Evolutionary conservation across 441 rosid species (phyloP), one percentile per base, ranked within the genome.

Genomic region (Adansonia gregorii): DNA sequence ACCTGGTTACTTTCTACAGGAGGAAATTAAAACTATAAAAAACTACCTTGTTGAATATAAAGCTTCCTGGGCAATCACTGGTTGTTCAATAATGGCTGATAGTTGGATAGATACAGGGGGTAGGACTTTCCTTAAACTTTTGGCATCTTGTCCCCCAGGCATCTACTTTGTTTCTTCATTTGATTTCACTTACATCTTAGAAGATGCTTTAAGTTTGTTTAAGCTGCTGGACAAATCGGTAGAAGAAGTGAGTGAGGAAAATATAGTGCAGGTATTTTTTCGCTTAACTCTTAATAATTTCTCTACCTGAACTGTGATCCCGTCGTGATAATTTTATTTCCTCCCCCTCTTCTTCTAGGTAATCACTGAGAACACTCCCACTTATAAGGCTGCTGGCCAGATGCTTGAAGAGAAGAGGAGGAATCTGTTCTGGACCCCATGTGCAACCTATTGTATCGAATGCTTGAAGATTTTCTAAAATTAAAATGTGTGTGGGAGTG

Each of bases 361-460:
- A 74, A 87, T 95, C 82, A 93, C 97, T 20, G 85, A 85, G 84
- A 90, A 90, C 86, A 90, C 90, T 15, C 76, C 79, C 48, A 79
- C 86, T 76, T 95, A 83, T 76, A 89, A 83, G 82, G 83, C 89
- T 64, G 94, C 95, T 55, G 98, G 98, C 65, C 90, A 94, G 86
- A 86, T 92, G 90, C 97, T 95, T 76, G 96, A 95, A 83, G 98
- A 93, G 79, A 93, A 87, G 79, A 87, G 95, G 78, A 88, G 88
- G 80, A 90, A 92, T 82, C 78, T 95, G 77, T 95, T 92, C 86
- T 93, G 98, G 98, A 89, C 98, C 6, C 98, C 98, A 35, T 95
- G 98, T 82, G 97, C 96, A n/a, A 81, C 82, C 55, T 81, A 90
- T 79, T 86, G 88, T 82, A 80, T 78, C 84, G 81, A 55, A 88